Percentiles rank a stretch among this genome's conserved stretches.
These are phyloP conservation scores for Colletotrichum orbiculare DNA, from an alignment of 2,329 filamentous ascomycete species.

Conservation along the genomic window DNA sequence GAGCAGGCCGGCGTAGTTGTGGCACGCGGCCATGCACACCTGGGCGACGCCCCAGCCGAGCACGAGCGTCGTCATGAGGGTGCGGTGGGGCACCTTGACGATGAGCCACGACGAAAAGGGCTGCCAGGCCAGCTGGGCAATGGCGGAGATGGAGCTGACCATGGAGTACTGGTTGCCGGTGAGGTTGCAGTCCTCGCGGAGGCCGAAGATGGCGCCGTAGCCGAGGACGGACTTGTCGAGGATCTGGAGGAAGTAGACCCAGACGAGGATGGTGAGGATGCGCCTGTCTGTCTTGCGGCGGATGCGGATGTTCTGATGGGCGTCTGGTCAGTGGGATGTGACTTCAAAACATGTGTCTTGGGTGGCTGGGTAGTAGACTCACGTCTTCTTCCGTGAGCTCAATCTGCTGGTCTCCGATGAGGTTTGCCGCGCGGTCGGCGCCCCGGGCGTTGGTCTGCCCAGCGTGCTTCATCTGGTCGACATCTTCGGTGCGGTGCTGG, in stretches of 20 bases:
- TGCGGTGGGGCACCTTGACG: conserved; percentile 68
- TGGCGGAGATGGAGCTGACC: conserved; percentile 66
- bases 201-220: conserved; percentile 67
- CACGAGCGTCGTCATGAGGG: conserved; percentile 64
- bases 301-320: conserved; percentile 62
- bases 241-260: conserved; percentile 70
- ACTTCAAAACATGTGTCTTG: not conserved
- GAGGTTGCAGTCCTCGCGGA: conserved; percentile 61
- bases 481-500: conserved; percentile 26
- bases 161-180: conserved; percentile 67
- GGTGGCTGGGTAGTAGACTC: not conserved
- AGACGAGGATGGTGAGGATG: conserved; percentile 65
- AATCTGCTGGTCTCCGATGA: conserved; percentile 34
- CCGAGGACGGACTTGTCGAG: conserved; percentile 70
- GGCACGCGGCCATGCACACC: conserved; percentile 43
- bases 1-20: conserved; percentile 38
- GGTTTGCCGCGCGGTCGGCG: conserved; percentile 31
- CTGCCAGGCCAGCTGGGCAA: conserved; percentile 71
- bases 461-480: conserved; percentile 30
- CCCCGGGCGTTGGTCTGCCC: conserved; percentile 17
- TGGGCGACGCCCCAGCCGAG: conserved; percentile 58
- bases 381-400: conserved; percentile 50
- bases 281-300: conserved; percentile 69
- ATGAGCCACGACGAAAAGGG: conserved; percentile 70
- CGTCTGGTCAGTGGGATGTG: not conserved